Conservation (phyloP, 1,284 basidiomycete genomes). For the Melampsora americana region DNA sequence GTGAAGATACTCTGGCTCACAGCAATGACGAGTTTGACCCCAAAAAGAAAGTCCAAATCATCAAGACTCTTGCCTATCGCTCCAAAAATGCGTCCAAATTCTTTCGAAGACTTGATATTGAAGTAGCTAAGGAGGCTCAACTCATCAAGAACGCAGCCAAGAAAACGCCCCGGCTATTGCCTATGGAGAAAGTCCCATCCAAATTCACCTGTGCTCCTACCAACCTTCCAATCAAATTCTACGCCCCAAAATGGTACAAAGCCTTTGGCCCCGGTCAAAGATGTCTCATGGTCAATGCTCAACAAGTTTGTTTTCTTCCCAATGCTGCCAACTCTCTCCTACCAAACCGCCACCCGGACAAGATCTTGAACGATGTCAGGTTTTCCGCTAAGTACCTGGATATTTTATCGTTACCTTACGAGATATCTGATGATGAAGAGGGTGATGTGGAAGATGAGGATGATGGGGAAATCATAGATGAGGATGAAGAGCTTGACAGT, state of each 20-base stretch:
- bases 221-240: slow-evolving; percentile 38
- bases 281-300: slow-evolving; percentile 9
- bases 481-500: neutral
- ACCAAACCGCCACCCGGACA: neutral
- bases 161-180: neutral
- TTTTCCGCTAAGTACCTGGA: slow-evolving; percentile 13
- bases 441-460: neutral
- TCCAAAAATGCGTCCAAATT: slow-evolving; percentile 30
- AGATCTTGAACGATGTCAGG: neutral
- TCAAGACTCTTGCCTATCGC: slow-evolving; percentile 11
- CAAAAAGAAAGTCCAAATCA: neutral
- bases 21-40: slow-evolving; percentile 21
- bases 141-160: neutral
- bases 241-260: slow-evolving; percentile 20
- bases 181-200: neutral
- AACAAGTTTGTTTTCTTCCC: slow-evolving; percentile 14
- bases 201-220: neutral
- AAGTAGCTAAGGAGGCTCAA: neutral
- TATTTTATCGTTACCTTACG: neutral
- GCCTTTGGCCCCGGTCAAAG: slow-evolving; percentile 6
- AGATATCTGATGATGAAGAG: neutral
- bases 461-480: neutral
- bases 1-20: neutral
- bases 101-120: neutral
- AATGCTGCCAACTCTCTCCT: slow-evolving; percentile 26